phyloP scores from a whole-genome alignment of 208 protist species.

The Strigomonas culicis region DNA sequence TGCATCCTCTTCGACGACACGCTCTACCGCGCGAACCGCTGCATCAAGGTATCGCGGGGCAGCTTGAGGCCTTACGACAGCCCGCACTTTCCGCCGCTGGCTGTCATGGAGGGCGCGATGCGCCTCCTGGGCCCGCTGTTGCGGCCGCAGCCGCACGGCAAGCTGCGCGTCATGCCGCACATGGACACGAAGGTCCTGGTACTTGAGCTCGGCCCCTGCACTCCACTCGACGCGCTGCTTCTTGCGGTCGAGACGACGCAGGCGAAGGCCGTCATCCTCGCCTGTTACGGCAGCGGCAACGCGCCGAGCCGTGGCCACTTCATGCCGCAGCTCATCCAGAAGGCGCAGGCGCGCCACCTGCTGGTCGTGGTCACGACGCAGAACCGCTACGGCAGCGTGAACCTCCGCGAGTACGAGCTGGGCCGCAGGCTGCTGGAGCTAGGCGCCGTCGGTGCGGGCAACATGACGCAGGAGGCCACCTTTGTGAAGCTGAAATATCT shows the following conservation, averaged over 20 bases:
- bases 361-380: conserved; percentile 91
- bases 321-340: conserved; percentile 67
- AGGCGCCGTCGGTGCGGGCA: conserved; percentile 67
- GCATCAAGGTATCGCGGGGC: conserved; percentile 72
- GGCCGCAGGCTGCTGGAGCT: conserved; percentile 53
- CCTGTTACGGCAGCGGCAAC: conserved; percentile 94
- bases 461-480: conserved; percentile 92
- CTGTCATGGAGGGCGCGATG: conserved; percentile 55
- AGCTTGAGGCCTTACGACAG: conserved; percentile 90
- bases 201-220: conserved; percentile 78
- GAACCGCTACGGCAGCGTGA: conserved; percentile 71
- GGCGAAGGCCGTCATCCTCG: conserved; percentile 83
- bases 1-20: conserved; percentile 94
- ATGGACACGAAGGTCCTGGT: conserved; percentile 45
- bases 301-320: conserved; percentile 55
- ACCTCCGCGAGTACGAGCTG: conserved; percentile 76
- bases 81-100: conserved; percentile 90
- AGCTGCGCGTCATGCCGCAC: conserved; percentile 47
- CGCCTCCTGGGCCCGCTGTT: conserved; percentile 39
- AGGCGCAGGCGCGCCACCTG: conserved; percentile 66
- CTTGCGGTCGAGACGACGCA: conserved; percentile 23
- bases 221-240: conserved; percentile 28
- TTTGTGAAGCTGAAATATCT: conserved; percentile 91
- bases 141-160: conserved; percentile 36
- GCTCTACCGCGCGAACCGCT: conserved; percentile 93